phyloP scores from a whole-genome alignment of 495 filamentous ascomycete species.

The Aspergillus bridgeri region DNA sequence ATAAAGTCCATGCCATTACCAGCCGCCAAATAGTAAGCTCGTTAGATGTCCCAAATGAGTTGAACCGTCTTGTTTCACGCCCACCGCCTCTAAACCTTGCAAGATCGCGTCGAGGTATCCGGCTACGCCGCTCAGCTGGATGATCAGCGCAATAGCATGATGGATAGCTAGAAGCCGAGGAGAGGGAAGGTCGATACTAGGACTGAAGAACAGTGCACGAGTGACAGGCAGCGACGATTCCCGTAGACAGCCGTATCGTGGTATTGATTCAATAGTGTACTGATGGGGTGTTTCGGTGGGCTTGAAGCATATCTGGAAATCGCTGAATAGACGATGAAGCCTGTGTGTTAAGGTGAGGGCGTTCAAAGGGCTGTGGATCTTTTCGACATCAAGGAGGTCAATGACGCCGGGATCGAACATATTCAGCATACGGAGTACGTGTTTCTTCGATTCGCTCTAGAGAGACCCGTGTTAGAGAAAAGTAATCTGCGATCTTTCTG shows the following conservation, averaged over 20 bases:
- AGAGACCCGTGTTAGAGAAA: constrained; percentile 6
- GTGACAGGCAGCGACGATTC: constrained; percentile 27
- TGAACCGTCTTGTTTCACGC: not conserved
- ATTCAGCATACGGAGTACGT: constrained; percentile 17
- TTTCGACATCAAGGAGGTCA: constrained; percentile 14
- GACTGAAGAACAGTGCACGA: constrained; percentile 24
- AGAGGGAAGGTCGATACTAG: constrained; percentile 28
- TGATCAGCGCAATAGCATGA: constrained; percentile 29
- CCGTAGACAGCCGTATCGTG: constrained; percentile 21
- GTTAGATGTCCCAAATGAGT: not conserved
- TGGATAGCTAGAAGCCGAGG: constrained; percentile 32
- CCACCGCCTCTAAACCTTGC: not conserved
- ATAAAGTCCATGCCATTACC: not conserved
- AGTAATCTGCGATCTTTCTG: not conserved
- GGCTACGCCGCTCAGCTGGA: not conserved
- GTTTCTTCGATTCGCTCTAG: constrained; percentile 22
- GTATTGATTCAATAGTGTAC: constrained; percentile 27
- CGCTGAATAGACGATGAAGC: constrained; percentile 25
- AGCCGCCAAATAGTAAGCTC: not conserved
- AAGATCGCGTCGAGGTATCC: not conserved
- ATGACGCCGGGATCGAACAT: constrained; percentile 22
- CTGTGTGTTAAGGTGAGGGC: constrained; percentile 22
- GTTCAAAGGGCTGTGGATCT: constrained; percentile 18
- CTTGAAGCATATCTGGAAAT: constrained; percentile 27
- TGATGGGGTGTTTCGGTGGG: constrained; percentile 14